phyloP scores from a whole-genome alignment of 257 asterid species.

The Nicotiana obtusifolia region DNA sequence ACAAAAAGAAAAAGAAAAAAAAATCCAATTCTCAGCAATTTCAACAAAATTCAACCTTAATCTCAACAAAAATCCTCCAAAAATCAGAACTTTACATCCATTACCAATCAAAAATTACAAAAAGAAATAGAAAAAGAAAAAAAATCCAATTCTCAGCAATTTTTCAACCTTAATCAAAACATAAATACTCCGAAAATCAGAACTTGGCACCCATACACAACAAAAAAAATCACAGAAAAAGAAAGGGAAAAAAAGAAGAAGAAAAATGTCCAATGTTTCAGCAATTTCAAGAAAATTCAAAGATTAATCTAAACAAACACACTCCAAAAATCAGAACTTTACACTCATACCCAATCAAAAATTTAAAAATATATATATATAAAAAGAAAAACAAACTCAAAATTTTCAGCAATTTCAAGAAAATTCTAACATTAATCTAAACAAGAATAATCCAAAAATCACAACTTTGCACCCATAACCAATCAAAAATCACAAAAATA shows the following conservation, averaged over 20 bases:
- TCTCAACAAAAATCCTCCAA: too few relatives aligned
- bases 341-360: background rate
- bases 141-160: background rate
- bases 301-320: background rate
- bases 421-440: background rate
- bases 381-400: too few relatives aligned
- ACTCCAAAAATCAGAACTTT: background rate
- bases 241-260: too few relatives aligned
- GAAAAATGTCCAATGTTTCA: too few relatives aligned
- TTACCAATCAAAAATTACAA: too few relatives aligned
- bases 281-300: background rate
- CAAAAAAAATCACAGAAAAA: too few relatives aligned
- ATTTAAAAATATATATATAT: too few relatives aligned
- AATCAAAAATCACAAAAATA: too few relatives aligned
- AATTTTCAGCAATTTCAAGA: background rate
- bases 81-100: background rate
- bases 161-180: too few relatives aligned
- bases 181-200: too few relatives aligned
- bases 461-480: background rate
- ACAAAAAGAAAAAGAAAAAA: background rate
- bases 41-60: too few relatives aligned
- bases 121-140: background rate
- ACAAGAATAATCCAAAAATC: background rate
- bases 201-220: background rate
- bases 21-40: background rate